These are phyloP conservation scores for Pistacia vera DNA, from an alignment of 345 rosid species.

Conservation along the genomic window DNA sequence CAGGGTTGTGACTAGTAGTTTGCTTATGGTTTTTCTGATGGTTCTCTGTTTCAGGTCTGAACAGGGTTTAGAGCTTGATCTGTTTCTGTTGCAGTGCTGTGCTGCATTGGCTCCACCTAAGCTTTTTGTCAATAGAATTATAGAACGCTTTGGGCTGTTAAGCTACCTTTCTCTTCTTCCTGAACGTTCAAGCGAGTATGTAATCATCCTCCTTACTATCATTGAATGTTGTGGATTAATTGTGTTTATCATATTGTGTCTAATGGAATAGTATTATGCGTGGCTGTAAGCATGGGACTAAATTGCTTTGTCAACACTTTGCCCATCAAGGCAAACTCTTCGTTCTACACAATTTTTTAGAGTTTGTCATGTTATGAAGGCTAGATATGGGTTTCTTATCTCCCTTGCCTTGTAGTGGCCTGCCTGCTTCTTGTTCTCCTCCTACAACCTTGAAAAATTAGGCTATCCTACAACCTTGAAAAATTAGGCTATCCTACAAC, in stretches of 20 bases:
- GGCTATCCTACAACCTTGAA: background rate
- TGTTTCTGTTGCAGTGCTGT: conserved; percentile 95
- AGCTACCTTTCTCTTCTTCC: conserved; percentile 61
- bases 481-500: no score
- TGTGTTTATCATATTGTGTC: background rate
- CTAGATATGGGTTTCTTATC: background rate
- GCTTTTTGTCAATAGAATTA: conserved; percentile 66
- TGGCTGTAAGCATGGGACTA: background rate
- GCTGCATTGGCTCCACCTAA: conserved; percentile 95
- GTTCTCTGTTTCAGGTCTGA: conserved; percentile 72
- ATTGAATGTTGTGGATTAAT: background rate
- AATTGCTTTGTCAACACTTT: background rate
- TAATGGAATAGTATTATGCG: background rate
- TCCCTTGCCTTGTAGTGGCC: background rate
- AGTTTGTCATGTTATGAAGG: background rate
- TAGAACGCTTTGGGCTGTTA: conserved; percentile 79
- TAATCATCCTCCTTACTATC: conserved; percentile 5
- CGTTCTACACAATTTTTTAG: background rate
- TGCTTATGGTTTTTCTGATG: conserved; percentile 18
- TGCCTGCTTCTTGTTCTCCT: background rate
- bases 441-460: background rate
- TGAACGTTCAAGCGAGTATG: conserved; percentile 66
- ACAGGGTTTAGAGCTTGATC: conserved; percentile 90
- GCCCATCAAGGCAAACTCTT: background rate
- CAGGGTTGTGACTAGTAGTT: background rate